Evolutionary conservation across 192 early-diverging fungal genomes (phyloP).

Genomic region (Martensiomyces pterosporus): DNA sequence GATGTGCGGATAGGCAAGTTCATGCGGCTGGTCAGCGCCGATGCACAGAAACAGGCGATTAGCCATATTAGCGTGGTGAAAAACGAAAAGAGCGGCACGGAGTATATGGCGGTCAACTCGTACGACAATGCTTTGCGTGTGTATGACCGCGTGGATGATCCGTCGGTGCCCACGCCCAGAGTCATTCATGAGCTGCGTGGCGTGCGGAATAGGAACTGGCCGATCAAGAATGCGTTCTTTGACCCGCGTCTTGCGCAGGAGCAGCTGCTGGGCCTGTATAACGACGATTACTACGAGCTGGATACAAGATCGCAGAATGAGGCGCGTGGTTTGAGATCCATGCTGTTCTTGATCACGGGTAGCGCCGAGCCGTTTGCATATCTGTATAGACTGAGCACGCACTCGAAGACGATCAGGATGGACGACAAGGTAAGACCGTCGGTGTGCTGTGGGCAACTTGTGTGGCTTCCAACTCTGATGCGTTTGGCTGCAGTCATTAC

Average conservation of each 20-base stretch:
- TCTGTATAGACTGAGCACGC: constrained; percentile 52
- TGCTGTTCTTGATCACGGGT: constrained; percentile 60
- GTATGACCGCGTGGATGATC: constrained; percentile 82
- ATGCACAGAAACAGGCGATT: constrained; percentile 28
- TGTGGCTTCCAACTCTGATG: too few species aligned
- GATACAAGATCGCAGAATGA: constrained; percentile 47
- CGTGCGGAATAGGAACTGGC: constrained; percentile 92
- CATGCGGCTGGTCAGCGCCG: constrained; percentile 39
- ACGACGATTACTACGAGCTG: constrained; percentile 48
- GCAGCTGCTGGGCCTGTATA: constrained; percentile 44
- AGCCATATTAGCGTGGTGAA: constrained; percentile 46
- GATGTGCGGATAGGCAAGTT: constrained; percentile 71
- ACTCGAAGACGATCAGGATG: constrained; percentile 27
- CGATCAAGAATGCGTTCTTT: constrained; percentile 85
- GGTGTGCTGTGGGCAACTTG: too few species aligned
- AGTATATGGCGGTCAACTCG: constrained; percentile 86
- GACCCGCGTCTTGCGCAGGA: constrained; percentile 39
- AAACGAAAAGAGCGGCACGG: constrained; percentile 52
- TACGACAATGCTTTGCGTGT: constrained; percentile 94
- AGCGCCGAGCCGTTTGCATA: constrained; percentile 68
- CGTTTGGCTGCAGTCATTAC: too few species aligned
- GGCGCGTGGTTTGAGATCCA: constrained; percentile 39
- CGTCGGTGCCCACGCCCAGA: constrained; percentile 64
- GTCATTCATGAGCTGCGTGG: constrained; percentile 83
- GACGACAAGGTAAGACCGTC: constrained; percentile 52